Conservation (phyloP, 1,284 basidiomycete species). For the Cutaneotrichosporon cavernicola region DNA sequence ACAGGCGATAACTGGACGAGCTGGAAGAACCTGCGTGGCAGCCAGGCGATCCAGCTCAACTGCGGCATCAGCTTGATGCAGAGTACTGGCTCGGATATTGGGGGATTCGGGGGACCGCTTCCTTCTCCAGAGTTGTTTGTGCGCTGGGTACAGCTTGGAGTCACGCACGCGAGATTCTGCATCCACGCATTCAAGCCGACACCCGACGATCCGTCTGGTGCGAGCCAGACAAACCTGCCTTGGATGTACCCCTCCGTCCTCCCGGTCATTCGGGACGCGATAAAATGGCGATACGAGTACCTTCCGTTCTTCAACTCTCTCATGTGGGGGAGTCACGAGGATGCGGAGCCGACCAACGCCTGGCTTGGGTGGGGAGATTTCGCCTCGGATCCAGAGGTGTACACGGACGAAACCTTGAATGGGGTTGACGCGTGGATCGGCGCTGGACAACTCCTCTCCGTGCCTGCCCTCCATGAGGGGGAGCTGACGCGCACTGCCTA, state of each 20-base stretch:
- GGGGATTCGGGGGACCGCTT: conserved; percentile 54
- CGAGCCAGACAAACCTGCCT: conserved; percentile 51
- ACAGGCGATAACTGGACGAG: conserved; percentile 53
- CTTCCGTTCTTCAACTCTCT: conserved; percentile 51
- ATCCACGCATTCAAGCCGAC: conserved; percentile 56
- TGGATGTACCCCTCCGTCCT: conserved; percentile 56
- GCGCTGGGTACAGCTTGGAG: conserved; percentile 54
- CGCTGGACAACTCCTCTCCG: conserved; percentile 49
- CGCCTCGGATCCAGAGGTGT: conserved; percentile 50
- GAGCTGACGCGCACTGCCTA: conserved; percentile 48
- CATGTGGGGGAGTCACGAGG: conserved; percentile 53
- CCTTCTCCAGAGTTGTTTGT: conserved; percentile 53
- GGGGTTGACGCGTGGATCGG: conserved; percentile 56
- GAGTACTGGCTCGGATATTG: conserved; percentile 49
- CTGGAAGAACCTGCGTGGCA: conserved; percentile 55
- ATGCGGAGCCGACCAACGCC: conserved; percentile 51
- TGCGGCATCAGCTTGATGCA: conserved; percentile 52
- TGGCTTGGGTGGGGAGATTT: conserved; percentile 54
- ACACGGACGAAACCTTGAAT: conserved; percentile 46
- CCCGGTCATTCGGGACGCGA: conserved; percentile 48
- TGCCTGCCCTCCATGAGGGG: conserved; percentile 49
- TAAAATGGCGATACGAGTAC: conserved; percentile 54
- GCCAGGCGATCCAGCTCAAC: conserved; percentile 46
- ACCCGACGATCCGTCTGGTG: conserved; percentile 47
- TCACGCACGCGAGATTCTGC: conserved; percentile 51